Base-by-base conservation (phyloP, 2,329 filamentous ascomycete genomes). In the Calonectria henricotiae region DNA sequence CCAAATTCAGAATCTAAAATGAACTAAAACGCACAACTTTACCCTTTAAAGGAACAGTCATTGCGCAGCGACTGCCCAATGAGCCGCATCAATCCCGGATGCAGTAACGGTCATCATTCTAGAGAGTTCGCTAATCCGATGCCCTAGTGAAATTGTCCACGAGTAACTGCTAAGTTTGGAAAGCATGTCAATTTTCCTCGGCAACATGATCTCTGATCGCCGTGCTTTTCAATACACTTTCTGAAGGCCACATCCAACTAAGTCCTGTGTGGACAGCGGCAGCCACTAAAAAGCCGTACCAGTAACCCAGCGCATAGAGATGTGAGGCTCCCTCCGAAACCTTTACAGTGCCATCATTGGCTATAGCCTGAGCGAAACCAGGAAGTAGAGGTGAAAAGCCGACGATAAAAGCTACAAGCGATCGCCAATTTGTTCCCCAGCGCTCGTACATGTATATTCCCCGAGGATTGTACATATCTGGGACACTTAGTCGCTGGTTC, bases 351-450 rank as follows among this genome's bases (percentile, higher is more conserved):
- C 49, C 30, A 37, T 20, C n/a, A 6, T 25, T 25, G 9, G 30
- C 30, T 54, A 35, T 32, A 6, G 49, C 30, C 20, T 54, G 49
- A 30, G 61, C 61, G 27, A 65, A 58, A 8, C 62, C 49, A 23
- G 62, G 49, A n/a, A 65, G 49, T 4, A 55, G n/a, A 2, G 62
- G 62, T 3, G 49, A 27, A 6, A 65, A 58, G 5, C 49, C 49
- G 12, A 35, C 37, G 5, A 65, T n/a, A 23, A 58, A 65, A 4
- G 49, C 47, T 4, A 32, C 62, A 15, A 30, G 43, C 1, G 62
- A 51, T 17, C 62, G 39, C 62, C 62, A 65, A 20, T 65, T 65
- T 12, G 43, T 43, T 25, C 62, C 62, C 49, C 49, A 39, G 12
- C 41, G 12, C n/a, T 37, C 25, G 9, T 65, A 65, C 49, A 41